Evolutionary conservation across 371 early-diverging fungal genomes (phyloP).

Genomic region (Actinomucor elegans): DNA sequence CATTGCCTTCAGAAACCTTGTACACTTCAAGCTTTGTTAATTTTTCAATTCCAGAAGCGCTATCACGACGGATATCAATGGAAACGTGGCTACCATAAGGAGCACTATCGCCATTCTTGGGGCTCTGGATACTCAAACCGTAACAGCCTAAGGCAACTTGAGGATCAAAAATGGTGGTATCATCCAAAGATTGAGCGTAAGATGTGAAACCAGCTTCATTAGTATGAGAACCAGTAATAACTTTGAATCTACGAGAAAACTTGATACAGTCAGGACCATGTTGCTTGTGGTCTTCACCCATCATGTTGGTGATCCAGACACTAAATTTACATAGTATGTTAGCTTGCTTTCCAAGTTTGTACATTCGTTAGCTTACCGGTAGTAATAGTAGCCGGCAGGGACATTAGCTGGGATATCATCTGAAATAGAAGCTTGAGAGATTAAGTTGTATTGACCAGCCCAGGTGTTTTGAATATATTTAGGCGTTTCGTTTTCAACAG

Average conservation of each 20-base stretch:
- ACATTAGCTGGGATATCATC: slow-evolving; percentile 26
- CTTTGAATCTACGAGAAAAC: slow-evolving; percentile 62
- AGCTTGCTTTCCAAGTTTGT: not conserved
- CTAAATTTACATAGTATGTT: slow-evolving; percentile 13
- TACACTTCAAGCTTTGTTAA: slow-evolving; percentile 25
- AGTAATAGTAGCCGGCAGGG: slow-evolving; percentile 28
- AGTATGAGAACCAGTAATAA: slow-evolving; percentile 51
- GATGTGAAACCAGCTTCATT: slow-evolving; percentile 49
- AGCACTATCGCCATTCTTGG: slow-evolving; percentile 11
- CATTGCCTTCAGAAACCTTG: slow-evolving; percentile 12
- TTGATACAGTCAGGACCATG: slow-evolving; percentile 52
- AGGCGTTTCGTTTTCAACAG: slow-evolving; percentile 22
- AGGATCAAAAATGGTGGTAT: slow-evolving; percentile 14
- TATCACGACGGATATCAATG: slow-evolving; percentile 21
- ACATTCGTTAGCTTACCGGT: slow-evolving; percentile 17
- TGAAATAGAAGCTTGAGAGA: slow-evolving; percentile 27
- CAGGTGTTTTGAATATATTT: slow-evolving; percentile 28
- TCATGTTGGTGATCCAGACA: slow-evolving; percentile 44
- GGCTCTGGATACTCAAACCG: slow-evolving; percentile 23
- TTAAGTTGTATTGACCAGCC: slow-evolving; percentile 23
- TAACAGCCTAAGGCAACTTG: slow-evolving; percentile 28
- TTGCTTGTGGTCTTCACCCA: slow-evolving; percentile 35
- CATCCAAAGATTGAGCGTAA: slow-evolving; percentile 29
- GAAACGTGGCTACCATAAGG: slow-evolving; percentile 11
- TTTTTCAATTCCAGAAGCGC: slow-evolving; percentile 25